Base-by-base conservation (phyloP, 768 basidiomycete species). In the Podaxis sp. region DNA sequence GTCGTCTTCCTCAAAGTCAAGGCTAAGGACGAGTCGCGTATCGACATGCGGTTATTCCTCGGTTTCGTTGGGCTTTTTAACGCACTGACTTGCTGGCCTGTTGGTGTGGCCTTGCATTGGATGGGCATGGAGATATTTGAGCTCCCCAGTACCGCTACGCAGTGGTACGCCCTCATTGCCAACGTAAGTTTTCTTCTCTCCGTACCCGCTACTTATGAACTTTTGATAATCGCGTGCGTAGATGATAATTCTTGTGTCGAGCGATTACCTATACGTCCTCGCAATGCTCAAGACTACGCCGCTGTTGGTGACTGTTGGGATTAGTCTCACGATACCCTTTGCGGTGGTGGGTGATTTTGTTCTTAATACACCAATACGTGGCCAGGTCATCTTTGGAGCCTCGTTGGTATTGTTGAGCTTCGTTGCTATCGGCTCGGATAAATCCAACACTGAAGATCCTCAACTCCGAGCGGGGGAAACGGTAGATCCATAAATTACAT, bases 241-340 rank as follows among this genome's bases (percentile, higher is more conserved):
- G 89, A 94, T 93, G 90, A 75, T 77, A 37, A 93, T 95, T 68
- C 93, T 93, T 0, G 74, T 91, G 25, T 85, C 84, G 6, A 92
- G 90, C 63, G 94, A 97, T 74, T 96, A 90, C 70, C 71, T 94
- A 51, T 94, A 93, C 71, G 85, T 93, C 37, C 70, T 93, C 19
- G 90, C 95, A 2, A 96, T 98, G 94, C 85, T 98, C 64, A 96
- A 96, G 77, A 98, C 96, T 6, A 95, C 95, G 1, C 96, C 96
- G 0, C 78, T 96, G 7, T 91, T 97, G n/a, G 96, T 91, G 15
- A 98, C 96, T 0, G 80, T 98, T 57, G 96, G 96, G 33, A 82
- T 98, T 5, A 93, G 91, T 61, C 82, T 98, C 15, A 97, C 96
- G 0, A 97, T 98, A 71, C 96, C 95, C 4, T 78, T 96, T 57